These are phyloP conservation scores for Sporobolomyces phaffii DNA, from an alignment of 768 basidiomycete genomes.

Conservation along the genomic window DNA sequence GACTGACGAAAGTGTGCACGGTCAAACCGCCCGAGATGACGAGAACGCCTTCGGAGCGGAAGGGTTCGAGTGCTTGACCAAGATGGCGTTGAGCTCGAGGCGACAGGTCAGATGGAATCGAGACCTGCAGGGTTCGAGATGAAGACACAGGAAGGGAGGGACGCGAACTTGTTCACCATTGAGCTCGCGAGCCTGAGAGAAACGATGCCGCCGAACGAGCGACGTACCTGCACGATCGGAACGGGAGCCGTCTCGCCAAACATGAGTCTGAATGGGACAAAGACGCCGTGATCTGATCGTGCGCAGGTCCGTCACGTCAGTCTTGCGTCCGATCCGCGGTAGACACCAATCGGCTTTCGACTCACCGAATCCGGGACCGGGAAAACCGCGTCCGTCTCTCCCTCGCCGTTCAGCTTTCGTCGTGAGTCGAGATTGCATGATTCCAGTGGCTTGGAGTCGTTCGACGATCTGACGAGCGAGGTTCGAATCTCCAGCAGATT, in stretches of 20 bases:
- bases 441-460: conserved; percentile 57
- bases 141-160: no score
- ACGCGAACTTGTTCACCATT: neutral
- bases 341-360: neutral
- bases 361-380: conserved; percentile 55
- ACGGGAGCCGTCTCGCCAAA: conserved; percentile 54
- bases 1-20: conserved; percentile 58
- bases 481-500: conserved; percentile 58
- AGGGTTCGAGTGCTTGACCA: conserved; percentile 58
- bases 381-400: conserved; percentile 60
- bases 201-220: no score
- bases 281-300: conserved; percentile 63
- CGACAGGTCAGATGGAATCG: conserved; percentile 57
- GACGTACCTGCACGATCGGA: conserved; percentile 58
- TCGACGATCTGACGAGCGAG: conserved; percentile 60
- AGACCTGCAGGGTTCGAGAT: conserved; percentile 23
- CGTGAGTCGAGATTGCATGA: conserved; percentile 52
- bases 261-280: conserved; percentile 72
- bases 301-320: no score
- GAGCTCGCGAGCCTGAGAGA: no score
- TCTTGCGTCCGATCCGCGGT: no score
- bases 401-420: conserved; percentile 57
- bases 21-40: conserved; percentile 66
- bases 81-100: conserved; percentile 62
- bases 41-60: conserved; percentile 63